Conservation (phyloP, 306 rosid genomes). For the Parietaria judaica region DNA sequence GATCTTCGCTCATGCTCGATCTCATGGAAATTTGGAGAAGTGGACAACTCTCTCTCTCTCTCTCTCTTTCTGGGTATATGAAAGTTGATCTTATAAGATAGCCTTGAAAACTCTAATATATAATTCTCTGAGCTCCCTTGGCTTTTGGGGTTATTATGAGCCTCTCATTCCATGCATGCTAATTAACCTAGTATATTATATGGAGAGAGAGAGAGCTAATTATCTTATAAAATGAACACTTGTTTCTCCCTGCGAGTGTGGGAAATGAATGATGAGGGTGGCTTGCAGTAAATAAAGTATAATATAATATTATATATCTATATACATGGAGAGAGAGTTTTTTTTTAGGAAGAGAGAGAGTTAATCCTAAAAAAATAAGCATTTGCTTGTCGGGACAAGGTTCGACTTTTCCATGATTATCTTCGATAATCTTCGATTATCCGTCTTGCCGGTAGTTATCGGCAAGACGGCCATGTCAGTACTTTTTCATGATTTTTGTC, state of each 20-base stretch:
- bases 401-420: too few species aligned
- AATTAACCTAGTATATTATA: not conserved
- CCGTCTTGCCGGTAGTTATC: too few species aligned
- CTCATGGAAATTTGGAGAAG: not conserved
- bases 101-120: not conserved
- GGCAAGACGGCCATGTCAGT: too few species aligned
- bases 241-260: conserved; percentile 26
- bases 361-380: too few species aligned
- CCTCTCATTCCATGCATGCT: conserved; percentile 35
- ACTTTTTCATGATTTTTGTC: too few species aligned
- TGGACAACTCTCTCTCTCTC: not conserved
- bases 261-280: not conserved
- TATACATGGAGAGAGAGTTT: too few species aligned
- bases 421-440: too few species aligned
- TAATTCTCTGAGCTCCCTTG: not conserved
- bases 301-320: too few species aligned
- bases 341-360: too few species aligned
- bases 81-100: not conserved
- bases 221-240: conserved; percentile 21
- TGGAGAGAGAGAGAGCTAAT: conserved; percentile 12
- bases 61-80: not conserved
- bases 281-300: too few species aligned
- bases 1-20: not conserved
- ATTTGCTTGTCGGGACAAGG: too few species aligned
- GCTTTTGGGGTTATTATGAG: not conserved